Evolutionary conservation across 345 rosid species (phyloP).

Genomic region (Salix viminalis): DNA sequence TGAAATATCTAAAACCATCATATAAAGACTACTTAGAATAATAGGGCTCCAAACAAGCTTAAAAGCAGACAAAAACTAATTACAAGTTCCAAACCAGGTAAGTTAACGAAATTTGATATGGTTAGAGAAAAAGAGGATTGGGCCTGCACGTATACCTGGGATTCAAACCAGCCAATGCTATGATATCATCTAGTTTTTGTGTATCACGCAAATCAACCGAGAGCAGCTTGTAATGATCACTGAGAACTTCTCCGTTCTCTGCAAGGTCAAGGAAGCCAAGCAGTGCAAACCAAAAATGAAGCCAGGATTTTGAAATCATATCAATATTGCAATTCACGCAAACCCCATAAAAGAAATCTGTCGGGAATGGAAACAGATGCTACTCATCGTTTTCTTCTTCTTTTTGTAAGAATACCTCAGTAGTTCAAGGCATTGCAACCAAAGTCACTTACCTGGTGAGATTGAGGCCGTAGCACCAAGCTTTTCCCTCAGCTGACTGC

Average conservation of each 20-base stretch:
- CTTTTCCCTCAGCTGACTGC: slow-evolving; percentile 63
- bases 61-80: not conserved
- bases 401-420: not conserved
- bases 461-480: slow-evolving; percentile 66
- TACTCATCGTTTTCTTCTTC: not conserved
- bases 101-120: not conserved
- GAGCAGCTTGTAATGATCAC: slow-evolving; percentile 88
- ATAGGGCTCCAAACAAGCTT: not conserved
- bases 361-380: slow-evolving; percentile 1
- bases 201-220: slow-evolving; percentile 81
- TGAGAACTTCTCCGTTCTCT: slow-evolving; percentile 86
- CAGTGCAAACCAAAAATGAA: slow-evolving; percentile 9
- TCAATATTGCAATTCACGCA: not conserved
- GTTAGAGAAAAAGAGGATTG: not conserved
- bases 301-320: not conserved
- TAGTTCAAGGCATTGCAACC: not conserved
- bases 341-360: not conserved
- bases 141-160: slow-evolving; percentile 49
- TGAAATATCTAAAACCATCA: not conserved
- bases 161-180: slow-evolving; percentile 73
- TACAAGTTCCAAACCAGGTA: not conserved
- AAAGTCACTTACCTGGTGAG: slow-evolving; percentile 48
- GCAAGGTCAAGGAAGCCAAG: slow-evolving; percentile 20
- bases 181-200: slow-evolving; percentile 59
- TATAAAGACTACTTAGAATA: not conserved